Base-by-base conservation (phyloP, 2,329 filamentous ascomycete genomes). In the Juglanconis sp. region DNA sequence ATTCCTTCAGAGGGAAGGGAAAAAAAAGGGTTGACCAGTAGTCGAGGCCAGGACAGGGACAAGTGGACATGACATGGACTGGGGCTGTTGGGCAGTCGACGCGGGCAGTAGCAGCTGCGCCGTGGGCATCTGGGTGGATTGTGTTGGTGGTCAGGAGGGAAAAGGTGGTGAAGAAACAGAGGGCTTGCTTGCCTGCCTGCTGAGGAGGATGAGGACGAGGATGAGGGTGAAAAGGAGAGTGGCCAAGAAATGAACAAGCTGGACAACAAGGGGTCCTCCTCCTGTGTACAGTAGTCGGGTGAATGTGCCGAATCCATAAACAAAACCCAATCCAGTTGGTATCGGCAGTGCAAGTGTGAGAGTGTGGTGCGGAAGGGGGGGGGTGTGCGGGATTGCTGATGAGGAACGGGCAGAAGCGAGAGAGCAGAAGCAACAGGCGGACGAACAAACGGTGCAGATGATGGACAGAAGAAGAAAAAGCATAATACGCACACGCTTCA, bases 341-440 rank as follows among this genome's bases (percentile, higher is more conserved):
- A n/a, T 17, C 13, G 7, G 6, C 17, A 6, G 46, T 9, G 6
- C 5, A 31, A 10, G 46, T 24, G 13, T 31, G 46, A 48, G 17
- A 8, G n/a, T 47, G 44, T 3, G 44, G 17, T 44, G 42, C 8
- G 52, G 17, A 47, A 51, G 56, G 42, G 53, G 36, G 58, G 53
- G 24, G 38, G 15, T 13, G 6, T 24, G 17, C 30, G 35, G 32
- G 13, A 36, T 44, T 35, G 53, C 42, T 48, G 44, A 34, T 35
- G 47, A 59, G 36, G 42, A 35, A 57, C 47, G 49, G 54, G 57
- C 52, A 54, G 42, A 38, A 48, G 42, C 44, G 54, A 56, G 34
- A 15, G 40, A 57, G 13, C 34, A 31, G 17, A 35, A 24, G 24
- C 9, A 57, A 38, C 46, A 35, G 24, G 50, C 48, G 24, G 44